Percentiles rank a stretch among this genome's conserved stretches.
phyloP scores from a whole-genome alignment of 257 asterid species.

The Ocimum tenuiflorum region DNA sequence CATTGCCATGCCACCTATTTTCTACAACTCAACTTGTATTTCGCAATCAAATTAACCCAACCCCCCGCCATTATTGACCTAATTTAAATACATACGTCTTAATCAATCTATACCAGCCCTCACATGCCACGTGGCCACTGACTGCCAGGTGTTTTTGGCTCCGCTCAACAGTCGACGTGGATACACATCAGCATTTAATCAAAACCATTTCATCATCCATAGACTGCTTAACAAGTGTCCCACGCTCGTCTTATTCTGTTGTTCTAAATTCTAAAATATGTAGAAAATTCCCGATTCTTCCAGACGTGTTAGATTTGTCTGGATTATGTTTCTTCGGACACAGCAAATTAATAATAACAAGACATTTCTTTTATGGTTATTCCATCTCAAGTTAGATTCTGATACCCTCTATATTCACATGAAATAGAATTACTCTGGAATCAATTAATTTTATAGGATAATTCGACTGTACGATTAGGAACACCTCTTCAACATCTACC shows the following conservation, averaged over 20 bases:
- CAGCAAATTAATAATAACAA: background rate
- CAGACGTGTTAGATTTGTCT: conserved; percentile 7
- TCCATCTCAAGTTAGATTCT: too few species aligned
- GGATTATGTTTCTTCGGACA: background rate
- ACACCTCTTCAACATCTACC: too few species aligned
- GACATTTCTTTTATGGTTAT: background rate
- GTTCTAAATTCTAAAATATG: background rate
- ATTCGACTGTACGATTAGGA: too few species aligned
- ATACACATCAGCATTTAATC: conserved; percentile 22
- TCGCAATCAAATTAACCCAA: background rate
- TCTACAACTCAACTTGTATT: conserved; percentile 14
- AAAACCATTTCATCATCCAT: background rate
- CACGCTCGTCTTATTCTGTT: background rate
- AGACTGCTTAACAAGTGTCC: conserved; percentile 9
- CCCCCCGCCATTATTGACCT: conserved; percentile 24
- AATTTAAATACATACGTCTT: conserved; percentile 3
- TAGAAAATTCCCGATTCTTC: background rate
- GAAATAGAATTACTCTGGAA: too few species aligned
- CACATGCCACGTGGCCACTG: background rate
- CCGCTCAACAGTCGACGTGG: conserved; percentile 14
- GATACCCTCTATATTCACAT: too few species aligned
- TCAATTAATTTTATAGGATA: too few species aligned
- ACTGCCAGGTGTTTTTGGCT: conserved; percentile 11
- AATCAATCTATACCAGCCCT: conserved; percentile 16
- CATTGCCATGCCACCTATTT: too few species aligned